Percentiles rank a stretch among this genome's conserved stretches.
phyloP scores from a whole-genome alignment of 805 yeast genomes.

The Wickerhamomyces silvicola region DNA sequence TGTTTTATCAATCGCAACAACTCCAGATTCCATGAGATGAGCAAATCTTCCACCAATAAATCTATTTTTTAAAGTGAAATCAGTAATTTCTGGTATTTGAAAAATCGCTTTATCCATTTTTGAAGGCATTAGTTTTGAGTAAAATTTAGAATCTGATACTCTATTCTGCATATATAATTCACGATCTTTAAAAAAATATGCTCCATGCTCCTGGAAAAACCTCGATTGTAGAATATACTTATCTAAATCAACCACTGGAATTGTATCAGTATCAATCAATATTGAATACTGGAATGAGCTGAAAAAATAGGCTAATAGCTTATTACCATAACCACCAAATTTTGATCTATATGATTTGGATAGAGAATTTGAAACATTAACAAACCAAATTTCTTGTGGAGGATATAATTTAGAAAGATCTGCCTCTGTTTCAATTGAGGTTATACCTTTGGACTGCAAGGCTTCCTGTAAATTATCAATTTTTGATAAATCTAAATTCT shows the following conservation, averaged over 20 bases:
- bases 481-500: constrained; percentile 6
- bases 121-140: constrained; percentile 38
- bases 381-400: constrained; percentile 35
- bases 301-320: constrained; percentile 42
- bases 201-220: constrained; percentile 27
- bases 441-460: constrained; percentile 3
- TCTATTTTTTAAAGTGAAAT: constrained; percentile 31
- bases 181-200: constrained; percentile 43
- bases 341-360: constrained; percentile 9
- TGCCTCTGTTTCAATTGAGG: not conserved
- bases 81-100: constrained; percentile 29
- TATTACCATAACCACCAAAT: constrained; percentile 38
- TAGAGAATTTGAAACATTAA: constrained; percentile 23
- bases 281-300: constrained; percentile 43
- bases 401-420: constrained; percentile 13
- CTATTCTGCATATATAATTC: constrained; percentile 25
- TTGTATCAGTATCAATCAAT: constrained; percentile 47
- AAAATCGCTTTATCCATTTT: constrained; percentile 30
- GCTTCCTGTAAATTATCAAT: constrained; percentile 7
- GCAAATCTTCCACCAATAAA: constrained; percentile 31
- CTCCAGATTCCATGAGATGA: constrained; percentile 40
- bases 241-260: constrained; percentile 34
- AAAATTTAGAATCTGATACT: constrained; percentile 28
- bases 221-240: constrained; percentile 26
- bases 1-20: constrained; percentile 38